Percentiles rank a stretch among this genome's conserved stretches.
phyloP scores from a whole-genome alignment of 1,284 basidiomycete species.

The Neotropicomus parvogracilis region DNA sequence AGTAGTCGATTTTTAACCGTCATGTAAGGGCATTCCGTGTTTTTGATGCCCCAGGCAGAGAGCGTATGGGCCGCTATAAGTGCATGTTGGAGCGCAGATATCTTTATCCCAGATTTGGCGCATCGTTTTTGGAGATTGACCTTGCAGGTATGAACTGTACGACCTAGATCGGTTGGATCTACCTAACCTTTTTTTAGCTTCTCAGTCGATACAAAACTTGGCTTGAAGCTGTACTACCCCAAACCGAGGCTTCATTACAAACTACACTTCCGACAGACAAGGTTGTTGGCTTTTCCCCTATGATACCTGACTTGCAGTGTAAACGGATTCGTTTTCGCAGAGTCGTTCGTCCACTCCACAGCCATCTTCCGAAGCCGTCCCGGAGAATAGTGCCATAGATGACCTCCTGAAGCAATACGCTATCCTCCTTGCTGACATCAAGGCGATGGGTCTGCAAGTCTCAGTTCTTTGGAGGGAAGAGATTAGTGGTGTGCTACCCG shows the following conservation, averaged over 20 bases:
- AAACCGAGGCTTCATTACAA: constrained; percentile 33
- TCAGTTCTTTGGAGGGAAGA: constrained; percentile 62
- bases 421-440: constrained; percentile 63
- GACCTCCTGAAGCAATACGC: constrained; percentile 64
- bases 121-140: constrained; percentile 86
- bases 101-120: constrained; percentile 78
- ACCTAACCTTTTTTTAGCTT: constrained; percentile 45
- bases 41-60: constrained; percentile 61
- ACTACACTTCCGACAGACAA: constrained; percentile 30
- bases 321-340: constrained; percentile 10
- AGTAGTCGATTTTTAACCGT: constrained; percentile 23
- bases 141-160: constrained; percentile 60
- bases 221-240: constrained; percentile 52
- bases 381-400: constrained; percentile 56
- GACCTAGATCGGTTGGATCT: not conserved
- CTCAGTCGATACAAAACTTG: constrained; percentile 75
- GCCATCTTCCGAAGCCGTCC: constrained; percentile 42
- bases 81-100: constrained; percentile 80
- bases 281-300: constrained; percentile 10
- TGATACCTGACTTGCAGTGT: not conserved
- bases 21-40: constrained; percentile 33
- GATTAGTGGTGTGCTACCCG: constrained; percentile 57
- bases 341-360: constrained; percentile 53
- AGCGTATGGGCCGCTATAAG: constrained; percentile 71
- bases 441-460: constrained; percentile 48